Percentiles rank a stretch among this genome's conserved stretches.
Conservation (phyloP, 2,329 filamentous ascomycete genomes). For the Sclerotinia glacialis region DNA sequence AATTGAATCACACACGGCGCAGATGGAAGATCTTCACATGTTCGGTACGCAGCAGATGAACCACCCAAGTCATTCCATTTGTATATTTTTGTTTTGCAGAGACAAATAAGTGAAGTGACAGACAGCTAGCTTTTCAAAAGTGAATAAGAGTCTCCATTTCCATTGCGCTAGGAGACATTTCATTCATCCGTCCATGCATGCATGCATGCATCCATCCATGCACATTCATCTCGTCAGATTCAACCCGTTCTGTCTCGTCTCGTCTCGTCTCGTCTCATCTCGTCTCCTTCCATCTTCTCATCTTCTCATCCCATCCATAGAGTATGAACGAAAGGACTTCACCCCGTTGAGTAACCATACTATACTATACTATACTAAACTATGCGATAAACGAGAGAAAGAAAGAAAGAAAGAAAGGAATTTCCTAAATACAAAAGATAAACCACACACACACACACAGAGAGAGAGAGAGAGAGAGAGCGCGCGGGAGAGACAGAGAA, state of each 20-base stretch:
- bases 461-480: conserved; percentile 28
- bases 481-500: conserved; percentile 25
- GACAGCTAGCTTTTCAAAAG: neutral
- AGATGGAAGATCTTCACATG: neutral
- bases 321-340: neutral
- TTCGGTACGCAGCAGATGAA: neutral
- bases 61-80: neutral
- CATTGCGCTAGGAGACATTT: neutral
- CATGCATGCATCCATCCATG: neutral
- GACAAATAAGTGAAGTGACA: too few species aligned
- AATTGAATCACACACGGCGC: neutral
- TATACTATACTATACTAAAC: neutral
- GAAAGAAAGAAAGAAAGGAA: neutral
- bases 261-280: neutral
- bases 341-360: neutral
- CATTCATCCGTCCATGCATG: neutral
- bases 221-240: neutral
- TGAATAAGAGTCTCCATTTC: neutral
- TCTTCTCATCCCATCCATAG: neutral
- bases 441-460: too few species aligned
- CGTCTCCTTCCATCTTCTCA: neutral
- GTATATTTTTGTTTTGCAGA: neutral
- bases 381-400: neutral
- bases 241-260: neutral
- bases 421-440: conserved; percentile 6